A percentile compares a stretch with the other conserved stretches of the same genome.
These are phyloP conservation scores for Glycyrrhiza uralensis DNA, from an alignment of 306 rosid species.

Conservation along the genomic window DNA sequence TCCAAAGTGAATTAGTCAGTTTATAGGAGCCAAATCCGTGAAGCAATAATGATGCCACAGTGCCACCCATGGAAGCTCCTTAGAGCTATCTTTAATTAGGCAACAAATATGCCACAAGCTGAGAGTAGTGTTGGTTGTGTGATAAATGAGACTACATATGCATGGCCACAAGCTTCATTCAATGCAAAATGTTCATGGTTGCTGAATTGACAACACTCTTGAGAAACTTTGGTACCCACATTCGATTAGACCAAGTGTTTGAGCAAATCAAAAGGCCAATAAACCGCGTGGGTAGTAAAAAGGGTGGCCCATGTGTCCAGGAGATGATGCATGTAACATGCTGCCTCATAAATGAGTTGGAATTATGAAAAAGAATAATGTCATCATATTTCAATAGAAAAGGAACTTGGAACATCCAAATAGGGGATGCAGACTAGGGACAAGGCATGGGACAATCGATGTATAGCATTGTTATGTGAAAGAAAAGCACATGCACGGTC, in stretches of 20 bases:
- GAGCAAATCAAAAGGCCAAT: background rate
- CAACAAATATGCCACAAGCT: background rate
- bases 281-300: constrained; percentile 9
- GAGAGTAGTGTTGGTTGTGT: background rate
- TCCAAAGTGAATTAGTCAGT: no score
- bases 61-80: background rate
- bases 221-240: background rate
- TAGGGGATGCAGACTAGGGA: background rate
- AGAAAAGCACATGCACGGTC: constrained; percentile 36
- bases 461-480: background rate
- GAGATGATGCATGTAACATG: constrained; percentile 22
- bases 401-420: background rate
- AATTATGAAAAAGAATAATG: background rate
- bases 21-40: no score
- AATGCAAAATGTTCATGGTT: background rate
- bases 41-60: constrained; percentile 13
- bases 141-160: background rate
- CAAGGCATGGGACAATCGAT: constrained; percentile 22
- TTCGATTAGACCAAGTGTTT: background rate
- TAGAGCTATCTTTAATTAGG: background rate
- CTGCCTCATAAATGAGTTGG: constrained; percentile 4
- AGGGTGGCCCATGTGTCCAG: constrained; percentile 31
- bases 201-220: background rate
- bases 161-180: background rate
- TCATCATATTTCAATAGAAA: background rate